A percentile compares a stretch with the other conserved stretches of the same genome.
Evolutionary conservation across 805 yeast genomes (phyloP).

Genomic region (Saccharomyces mikatae): DNA sequence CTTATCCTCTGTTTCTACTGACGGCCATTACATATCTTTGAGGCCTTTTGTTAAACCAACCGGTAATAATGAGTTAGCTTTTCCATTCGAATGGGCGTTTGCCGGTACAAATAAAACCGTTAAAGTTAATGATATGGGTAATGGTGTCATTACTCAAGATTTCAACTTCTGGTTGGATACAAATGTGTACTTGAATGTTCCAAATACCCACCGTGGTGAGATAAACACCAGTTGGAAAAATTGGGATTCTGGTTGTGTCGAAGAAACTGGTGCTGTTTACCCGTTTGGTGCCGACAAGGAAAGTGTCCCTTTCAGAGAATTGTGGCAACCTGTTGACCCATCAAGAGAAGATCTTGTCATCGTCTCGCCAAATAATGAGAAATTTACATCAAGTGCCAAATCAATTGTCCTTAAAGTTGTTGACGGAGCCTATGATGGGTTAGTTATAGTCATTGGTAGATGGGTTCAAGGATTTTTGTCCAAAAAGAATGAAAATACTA

Average conservation of each 20-base stretch:
- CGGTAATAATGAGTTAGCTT: constrained; percentile 23
- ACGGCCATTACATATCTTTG: constrained; percentile 31
- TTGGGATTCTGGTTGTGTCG: constrained; percentile 29
- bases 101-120: constrained; percentile 41
- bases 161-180: constrained; percentile 27
- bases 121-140: constrained; percentile 28
- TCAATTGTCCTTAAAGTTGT: constrained; percentile 23
- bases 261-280: constrained; percentile 28
- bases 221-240: constrained; percentile 26
- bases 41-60: constrained; percentile 31
- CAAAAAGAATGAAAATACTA: constrained; percentile 15
- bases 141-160: constrained; percentile 17
- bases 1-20: constrained; percentile 25
- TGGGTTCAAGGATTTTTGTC: constrained; percentile 30
- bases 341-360: constrained; percentile 15
- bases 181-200: constrained; percentile 21
- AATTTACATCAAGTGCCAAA: constrained; percentile 8
- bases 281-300: constrained; percentile 25
- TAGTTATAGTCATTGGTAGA: constrained; percentile 27
- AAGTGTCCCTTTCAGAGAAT: constrained; percentile 26
- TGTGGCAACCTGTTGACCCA: constrained; percentile 32
- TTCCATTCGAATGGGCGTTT: constrained; percentile 53
- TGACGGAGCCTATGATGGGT: constrained; percentile 21
- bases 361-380: constrained; percentile 5
- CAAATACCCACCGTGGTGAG: constrained; percentile 24